Base-by-base conservation (phyloP, 2,329 filamentous ascomycete genomes). In the Phialophora macrospora region DNA sequence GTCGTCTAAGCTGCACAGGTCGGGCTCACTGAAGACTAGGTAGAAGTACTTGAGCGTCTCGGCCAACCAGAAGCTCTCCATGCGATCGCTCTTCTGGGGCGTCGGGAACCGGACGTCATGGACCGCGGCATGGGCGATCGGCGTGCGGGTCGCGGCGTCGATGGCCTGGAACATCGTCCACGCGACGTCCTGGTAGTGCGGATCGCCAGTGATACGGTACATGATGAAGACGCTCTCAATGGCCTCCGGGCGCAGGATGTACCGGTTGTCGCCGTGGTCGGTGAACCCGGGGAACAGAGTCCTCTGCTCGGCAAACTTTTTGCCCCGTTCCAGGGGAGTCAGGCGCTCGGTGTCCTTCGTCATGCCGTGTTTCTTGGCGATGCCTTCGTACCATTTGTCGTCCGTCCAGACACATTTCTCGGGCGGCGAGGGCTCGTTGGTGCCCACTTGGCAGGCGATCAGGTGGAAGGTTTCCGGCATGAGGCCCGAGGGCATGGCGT, bases 31-130 rank as follows among this genome's bases (percentile, higher is more conserved):
- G 75, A 91, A 97, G 57, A 96, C 82, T 63, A 97, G 77, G 76
- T 92, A 97, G 71, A 95, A 96, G 75, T 96, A 96, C 81, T 96
- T 97, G 72, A 97, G 81, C 48, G 92, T 97, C 82, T 97, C 93
- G 3, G 90, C 90, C 67, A 92, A 82, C 91, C 93, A 97, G 77
- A 96, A 96, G 74, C 90, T 93, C 80, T 96, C 90, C 90, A 94
- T 93, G 71, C 83, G 81, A 75, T 93, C 86, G 46, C 77, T 75
- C 62, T 83, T 79, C 9, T 72, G 73, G 0, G 82, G 77, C 11
- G 70, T 54, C n/a, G 54, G 24, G 8, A 38, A 9, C 24, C 70
- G 46, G 30, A 83, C 79, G 69, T 83, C 79, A 3, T 71, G 62
- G 24, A 83, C 76, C 1, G 78, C 77, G 4, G 80, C 80, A 62